Conservation (phyloP, 352 stramenopile genomes). For the Phytopythium kandeliae region DNA sequence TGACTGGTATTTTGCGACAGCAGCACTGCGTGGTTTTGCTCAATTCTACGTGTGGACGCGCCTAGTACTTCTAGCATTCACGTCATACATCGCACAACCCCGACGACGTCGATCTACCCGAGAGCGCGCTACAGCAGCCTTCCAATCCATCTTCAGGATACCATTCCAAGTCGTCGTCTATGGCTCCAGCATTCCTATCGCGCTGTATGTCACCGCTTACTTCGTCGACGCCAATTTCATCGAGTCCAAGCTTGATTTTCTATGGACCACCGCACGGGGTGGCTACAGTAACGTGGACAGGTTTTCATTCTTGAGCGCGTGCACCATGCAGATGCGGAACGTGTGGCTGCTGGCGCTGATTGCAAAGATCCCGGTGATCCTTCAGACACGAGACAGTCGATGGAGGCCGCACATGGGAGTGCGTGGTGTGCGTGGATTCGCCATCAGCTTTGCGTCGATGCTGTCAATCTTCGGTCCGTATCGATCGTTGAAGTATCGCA, state of each 20-base stretch:
- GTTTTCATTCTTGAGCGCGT: constrained; percentile 20
- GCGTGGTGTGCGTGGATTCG: constrained; percentile 21
- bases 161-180: constrained; percentile 56
- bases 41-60: constrained; percentile 52
- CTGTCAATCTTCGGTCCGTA: constrained; percentile 33
- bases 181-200: constrained; percentile 30
- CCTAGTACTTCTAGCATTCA: constrained; percentile 14
- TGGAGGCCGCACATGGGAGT: constrained; percentile 15
- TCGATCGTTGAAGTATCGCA: constrained; percentile 10
- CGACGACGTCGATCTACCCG: not conserved
- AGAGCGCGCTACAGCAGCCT: too few species aligned
- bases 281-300: constrained; percentile 15
- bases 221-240: constrained; percentile 35
- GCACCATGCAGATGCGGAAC: constrained; percentile 37
- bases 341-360: constrained; percentile 37
- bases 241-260: constrained; percentile 28
- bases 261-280: constrained; percentile 23
- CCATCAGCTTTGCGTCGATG: constrained; percentile 28
- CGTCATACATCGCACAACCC: constrained; percentile 5
- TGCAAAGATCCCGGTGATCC: constrained; percentile 14
- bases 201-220: constrained; percentile 27
- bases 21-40: constrained; percentile 18
- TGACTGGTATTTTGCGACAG: constrained; percentile 24
- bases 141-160: constrained; percentile 21
- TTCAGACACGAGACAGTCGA: constrained; percentile 14